phyloP scores from a whole-genome alignment of 106 monocot genomes.

The Phalaenopsis equestris region DNA sequence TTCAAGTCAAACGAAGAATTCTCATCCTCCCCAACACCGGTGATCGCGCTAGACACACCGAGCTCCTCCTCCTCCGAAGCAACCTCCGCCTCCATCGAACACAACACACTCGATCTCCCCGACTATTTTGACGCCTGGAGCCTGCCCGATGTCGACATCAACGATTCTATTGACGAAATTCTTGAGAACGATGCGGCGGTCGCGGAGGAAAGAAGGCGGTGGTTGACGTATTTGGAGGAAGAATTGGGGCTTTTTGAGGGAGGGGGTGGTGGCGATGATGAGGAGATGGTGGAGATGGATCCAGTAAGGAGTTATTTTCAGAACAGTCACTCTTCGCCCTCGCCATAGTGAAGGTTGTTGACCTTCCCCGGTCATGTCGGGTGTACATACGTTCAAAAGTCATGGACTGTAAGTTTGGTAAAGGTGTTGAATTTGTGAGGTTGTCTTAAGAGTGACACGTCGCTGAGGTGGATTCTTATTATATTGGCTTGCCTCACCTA shows the following conservation, averaged over 20 bases:
- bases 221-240: conserved; percentile 47
- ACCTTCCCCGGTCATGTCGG: not conserved
- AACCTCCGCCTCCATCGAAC: not conserved
- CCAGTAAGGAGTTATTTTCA: not conserved
- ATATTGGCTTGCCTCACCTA: too few species aligned
- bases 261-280: not conserved
- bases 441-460: too few species aligned
- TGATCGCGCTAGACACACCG: not conserved
- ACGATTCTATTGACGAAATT: not conserved
- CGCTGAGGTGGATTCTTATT: too few species aligned
- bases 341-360: not conserved
- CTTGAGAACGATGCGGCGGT: not conserved
- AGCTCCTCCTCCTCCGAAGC: not conserved
- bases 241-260: conserved; percentile 37
- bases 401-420: not conserved
- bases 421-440: not conserved
- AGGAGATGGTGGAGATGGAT: not conserved
- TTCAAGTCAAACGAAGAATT: not conserved
- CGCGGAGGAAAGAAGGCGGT: not conserved
- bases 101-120: not conserved
- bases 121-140: not conserved
- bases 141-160: not conserved
- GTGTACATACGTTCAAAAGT: not conserved
- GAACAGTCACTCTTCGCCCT: not conserved
- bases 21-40: not conserved